Evolutionary conservation across 139 green algal species (phyloP).

Genomic region (Desmodesmus armatus): DNA sequence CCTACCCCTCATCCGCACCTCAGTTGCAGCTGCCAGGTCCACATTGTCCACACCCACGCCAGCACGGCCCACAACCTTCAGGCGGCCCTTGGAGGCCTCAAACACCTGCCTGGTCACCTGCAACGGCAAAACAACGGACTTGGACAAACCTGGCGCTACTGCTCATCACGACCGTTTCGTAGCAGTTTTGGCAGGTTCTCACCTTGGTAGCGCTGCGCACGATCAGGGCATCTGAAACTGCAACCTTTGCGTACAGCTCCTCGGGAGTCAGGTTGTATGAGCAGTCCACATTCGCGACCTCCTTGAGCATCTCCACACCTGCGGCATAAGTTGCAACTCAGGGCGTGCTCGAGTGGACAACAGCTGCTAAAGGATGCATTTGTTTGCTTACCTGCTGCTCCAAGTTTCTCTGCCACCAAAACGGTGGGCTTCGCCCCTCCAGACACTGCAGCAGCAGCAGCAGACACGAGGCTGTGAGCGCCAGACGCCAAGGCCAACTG

Average conservation of each 20-base stretch:
- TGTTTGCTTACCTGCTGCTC: slow-evolving; percentile 65
- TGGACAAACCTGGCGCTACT: not conserved
- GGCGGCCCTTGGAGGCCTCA: slow-evolving; percentile 89
- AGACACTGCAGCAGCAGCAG: slow-evolving; percentile 17
- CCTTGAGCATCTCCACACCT: slow-evolving; percentile 86
- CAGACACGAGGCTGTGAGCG: slow-evolving; percentile 1
- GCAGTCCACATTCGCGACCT: slow-evolving; percentile 76
- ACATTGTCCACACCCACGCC: slow-evolving; percentile 98
- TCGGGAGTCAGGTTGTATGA: slow-evolving; percentile 82
- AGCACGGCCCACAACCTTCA: slow-evolving; percentile 95
- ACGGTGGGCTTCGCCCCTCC: slow-evolving; percentile 73
- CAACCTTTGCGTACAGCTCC: slow-evolving; percentile 83
- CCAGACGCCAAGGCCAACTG: not conserved
- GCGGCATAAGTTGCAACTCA: not conserved
- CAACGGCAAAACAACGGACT: not conserved
- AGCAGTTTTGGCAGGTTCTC: not conserved
- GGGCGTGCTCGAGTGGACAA: not conserved
- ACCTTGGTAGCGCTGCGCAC: slow-evolving; percentile 94
- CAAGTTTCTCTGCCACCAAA: slow-evolving; percentile 95
- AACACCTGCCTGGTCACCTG: slow-evolving; percentile 93
- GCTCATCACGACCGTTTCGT: not conserved
- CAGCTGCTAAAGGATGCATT: not conserved
- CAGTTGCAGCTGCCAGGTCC: slow-evolving; percentile 92
- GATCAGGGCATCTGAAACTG: slow-evolving; percentile 87
- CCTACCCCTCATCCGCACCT: slow-evolving; percentile 59